These are phyloP conservation scores for Xylaria castorea DNA, from an alignment of 495 filamentous ascomycete species.

Conservation along the genomic window DNA sequence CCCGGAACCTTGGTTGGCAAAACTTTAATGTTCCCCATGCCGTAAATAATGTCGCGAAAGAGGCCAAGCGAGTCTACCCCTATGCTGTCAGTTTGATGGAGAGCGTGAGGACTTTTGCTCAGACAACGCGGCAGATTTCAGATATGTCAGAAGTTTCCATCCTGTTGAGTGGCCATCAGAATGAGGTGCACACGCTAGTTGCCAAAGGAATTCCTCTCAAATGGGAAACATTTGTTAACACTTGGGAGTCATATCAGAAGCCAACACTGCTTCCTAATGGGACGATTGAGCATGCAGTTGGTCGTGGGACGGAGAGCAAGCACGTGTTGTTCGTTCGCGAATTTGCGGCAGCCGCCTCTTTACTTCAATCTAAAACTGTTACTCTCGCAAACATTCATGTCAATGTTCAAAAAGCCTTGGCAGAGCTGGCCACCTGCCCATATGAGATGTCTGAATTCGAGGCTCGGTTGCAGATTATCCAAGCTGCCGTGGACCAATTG, in stretches of 20 bases:
- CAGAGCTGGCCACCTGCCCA: conserved; percentile 83
- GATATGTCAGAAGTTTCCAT: conserved; percentile 86
- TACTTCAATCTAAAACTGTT: conserved; percentile 84
- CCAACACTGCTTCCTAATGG: conserved; percentile 62
- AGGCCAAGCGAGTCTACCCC: conserved; percentile 95
- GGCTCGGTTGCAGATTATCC: conserved; percentile 79
- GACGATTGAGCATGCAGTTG: conserved; percentile 62
- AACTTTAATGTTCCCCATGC: conserved; percentile 91
- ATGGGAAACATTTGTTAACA: conserved; percentile 98
- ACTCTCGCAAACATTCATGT: conserved; percentile 78
- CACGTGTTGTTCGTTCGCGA: conserved; percentile 96
- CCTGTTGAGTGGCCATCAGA: conserved; percentile 86
- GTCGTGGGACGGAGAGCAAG: conserved; percentile 77
- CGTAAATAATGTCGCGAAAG: conserved; percentile 94
- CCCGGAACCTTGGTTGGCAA: conserved; percentile 93
- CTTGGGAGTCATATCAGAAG: conserved; percentile 89
- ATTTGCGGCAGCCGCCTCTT: conserved; percentile 81
- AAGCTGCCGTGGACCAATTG: conserved; percentile 89
- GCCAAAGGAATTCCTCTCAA: conserved; percentile 84
- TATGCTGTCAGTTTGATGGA: conserved; percentile 99
- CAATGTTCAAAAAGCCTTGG: conserved; percentile 81
- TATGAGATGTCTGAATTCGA: conserved; percentile 80
- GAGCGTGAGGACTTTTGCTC: conserved; percentile 85
- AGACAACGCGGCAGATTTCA: conserved; percentile 81
- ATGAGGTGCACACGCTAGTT: conserved; percentile 81